A percentile compares a stretch with the other conserved stretches of the same genome.
These are phyloP conservation scores for Marsdenia floribunda DNA, from an alignment of 257 asterid genomes.

Conservation along the genomic window DNA sequence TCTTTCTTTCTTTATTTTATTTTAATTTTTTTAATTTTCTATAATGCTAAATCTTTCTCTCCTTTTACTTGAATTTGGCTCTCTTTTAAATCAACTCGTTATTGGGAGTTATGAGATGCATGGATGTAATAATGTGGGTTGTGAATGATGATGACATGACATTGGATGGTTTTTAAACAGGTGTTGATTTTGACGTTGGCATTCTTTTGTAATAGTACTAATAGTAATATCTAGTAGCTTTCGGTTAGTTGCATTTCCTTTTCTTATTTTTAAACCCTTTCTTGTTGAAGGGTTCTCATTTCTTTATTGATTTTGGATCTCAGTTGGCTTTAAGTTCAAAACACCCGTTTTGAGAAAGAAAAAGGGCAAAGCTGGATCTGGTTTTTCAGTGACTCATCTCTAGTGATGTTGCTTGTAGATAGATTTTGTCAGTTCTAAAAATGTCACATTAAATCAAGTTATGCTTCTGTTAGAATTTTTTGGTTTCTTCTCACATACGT, in stretches of 20 bases:
- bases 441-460: not conserved
- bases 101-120: not conserved
- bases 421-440: not conserved
- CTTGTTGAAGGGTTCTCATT: not conserved
- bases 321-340: not conserved
- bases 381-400: not conserved
- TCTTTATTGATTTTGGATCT: not conserved
- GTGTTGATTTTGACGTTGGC: not conserved
- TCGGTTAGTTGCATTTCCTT: not conserved
- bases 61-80: not conserved
- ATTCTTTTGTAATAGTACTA: slow-evolving; percentile 2
- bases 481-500: not conserved
- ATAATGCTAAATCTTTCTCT: not conserved
- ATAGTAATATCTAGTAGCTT: slow-evolving; percentile 1
- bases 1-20: too few relatives aligned
- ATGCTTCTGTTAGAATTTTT: not conserved
- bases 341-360: not conserved
- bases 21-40: too few relatives aligned
- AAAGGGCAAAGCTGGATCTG: slow-evolving; percentile 8
- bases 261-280: too few relatives aligned
- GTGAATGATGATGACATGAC: slow-evolving; percentile 13
- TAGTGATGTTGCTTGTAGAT: not conserved
- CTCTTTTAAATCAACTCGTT: not conserved
- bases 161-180: not conserved
- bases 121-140: not conserved